phyloP scores from a whole-genome alignment of 352 stramenopile genomes.

The Phytopythium kandeliae region DNA sequence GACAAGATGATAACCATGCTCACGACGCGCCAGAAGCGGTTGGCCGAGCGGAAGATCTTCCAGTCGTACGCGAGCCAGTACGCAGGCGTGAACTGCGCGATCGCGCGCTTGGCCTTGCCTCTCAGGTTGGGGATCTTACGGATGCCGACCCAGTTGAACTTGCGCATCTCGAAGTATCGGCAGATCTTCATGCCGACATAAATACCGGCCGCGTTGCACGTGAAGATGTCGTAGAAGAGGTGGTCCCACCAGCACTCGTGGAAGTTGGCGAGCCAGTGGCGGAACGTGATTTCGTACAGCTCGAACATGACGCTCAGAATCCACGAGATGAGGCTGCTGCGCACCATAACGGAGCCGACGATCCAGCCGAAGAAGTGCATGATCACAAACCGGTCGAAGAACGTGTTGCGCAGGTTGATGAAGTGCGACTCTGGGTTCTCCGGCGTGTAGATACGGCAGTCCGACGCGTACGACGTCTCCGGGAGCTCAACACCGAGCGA shows the following conservation, averaged over 20 bases:
- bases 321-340: conserved; percentile 81
- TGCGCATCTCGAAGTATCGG: conserved; percentile 84
- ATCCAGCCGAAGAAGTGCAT: conserved; percentile 91
- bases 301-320: conserved; percentile 82
- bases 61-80: conserved; percentile 92
- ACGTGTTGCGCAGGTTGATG: conserved; percentile 71
- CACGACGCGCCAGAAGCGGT: conserved; percentile 88
- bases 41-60: conserved; percentile 91
- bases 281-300: conserved; percentile 85
- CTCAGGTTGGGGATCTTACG: conserved; percentile 76
- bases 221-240: conserved; percentile 91
- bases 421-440: conserved; percentile 79
- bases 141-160: conserved; percentile 88
- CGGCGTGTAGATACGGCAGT: conserved; percentile 84
- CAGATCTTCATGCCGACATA: conserved; percentile 86
- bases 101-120: conserved; percentile 74
- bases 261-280: conserved; percentile 92
- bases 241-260: conserved; percentile 96
- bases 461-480: conserved; percentile 74
- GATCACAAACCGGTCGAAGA: conserved; percentile 86
- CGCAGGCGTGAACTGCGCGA: conserved; percentile 86
- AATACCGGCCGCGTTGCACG: conserved; percentile 91
- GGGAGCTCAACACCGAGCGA: conserved; percentile 69
- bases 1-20: conserved; percentile 88
- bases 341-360: conserved; percentile 81